Conservation (phyloP, 2,329 filamentous ascomycete genomes). For the Ceratocystis diversiconidia region DNA sequence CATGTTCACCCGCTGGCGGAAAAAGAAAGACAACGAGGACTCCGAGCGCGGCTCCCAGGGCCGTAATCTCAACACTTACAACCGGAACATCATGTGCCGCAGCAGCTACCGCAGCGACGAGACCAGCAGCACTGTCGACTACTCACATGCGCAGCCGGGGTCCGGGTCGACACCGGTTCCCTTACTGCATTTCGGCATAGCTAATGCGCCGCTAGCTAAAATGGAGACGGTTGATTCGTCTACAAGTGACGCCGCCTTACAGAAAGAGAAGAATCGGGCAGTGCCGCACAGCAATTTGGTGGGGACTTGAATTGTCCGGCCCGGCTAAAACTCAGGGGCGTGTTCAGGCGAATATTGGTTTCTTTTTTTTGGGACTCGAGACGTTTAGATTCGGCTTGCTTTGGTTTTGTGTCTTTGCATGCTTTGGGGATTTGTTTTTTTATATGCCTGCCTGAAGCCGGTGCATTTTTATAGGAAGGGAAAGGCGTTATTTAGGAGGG, state of each 20-base stretch:
- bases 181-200: not conserved
- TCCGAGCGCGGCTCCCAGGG: not conserved
- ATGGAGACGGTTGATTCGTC: constrained; percentile 5
- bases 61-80: not conserved
- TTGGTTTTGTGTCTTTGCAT: not conserved
- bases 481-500: not conserved
- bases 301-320: not conserved
- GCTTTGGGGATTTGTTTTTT: not conserved
- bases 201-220: not conserved
- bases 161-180: constrained; percentile 8
- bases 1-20: constrained; percentile 17
- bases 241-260: not conserved
- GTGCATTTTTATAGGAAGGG: constrained; percentile 2
- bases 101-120: constrained; percentile 2
- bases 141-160: not conserved
- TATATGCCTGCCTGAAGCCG: not conserved
- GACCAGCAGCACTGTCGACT: not conserved
- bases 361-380: not conserved
- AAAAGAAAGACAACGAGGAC: constrained; percentile 10
- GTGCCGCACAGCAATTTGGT: not conserved
- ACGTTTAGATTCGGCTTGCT: not conserved
- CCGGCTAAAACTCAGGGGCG: not conserved
- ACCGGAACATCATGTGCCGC: constrained; percentile 1
- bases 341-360: not conserved
- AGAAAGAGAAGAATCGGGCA: not conserved